Conservation (phyloP, 192 early-diverging fungal genomes). For the Phycomyces nitens region DNA sequence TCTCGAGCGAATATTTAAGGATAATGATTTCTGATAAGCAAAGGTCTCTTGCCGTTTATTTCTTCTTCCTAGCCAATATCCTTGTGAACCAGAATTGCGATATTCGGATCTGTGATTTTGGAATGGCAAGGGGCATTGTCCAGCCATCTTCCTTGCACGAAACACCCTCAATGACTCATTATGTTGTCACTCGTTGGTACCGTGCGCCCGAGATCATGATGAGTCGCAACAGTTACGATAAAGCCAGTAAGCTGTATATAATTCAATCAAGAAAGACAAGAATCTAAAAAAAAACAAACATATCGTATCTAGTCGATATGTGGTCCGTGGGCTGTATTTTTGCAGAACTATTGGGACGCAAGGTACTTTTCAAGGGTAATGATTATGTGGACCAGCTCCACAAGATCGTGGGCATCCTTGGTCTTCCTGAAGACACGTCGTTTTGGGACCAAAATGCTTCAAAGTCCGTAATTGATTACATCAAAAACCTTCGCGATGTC, state of each 20-base stretch:
- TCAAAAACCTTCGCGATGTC: constrained; percentile 41
- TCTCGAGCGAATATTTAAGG: background rate
- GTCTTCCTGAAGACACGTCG: constrained; percentile 70
- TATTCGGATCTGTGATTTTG: constrained; percentile 94
- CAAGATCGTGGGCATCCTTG: constrained; percentile 82
- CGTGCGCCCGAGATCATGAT: constrained; percentile 94
- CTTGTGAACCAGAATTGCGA: constrained; percentile 89
- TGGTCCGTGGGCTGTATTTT: constrained; percentile 96
- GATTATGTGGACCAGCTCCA: constrained; percentile 94
- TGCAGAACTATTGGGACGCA: constrained; percentile 80
- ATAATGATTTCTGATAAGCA: background rate
- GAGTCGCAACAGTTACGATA: constrained; percentile 83
- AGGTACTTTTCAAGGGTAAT: constrained; percentile 82
- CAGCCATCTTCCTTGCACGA: constrained; percentile 59
- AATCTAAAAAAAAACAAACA: background rate
- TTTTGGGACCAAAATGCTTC: constrained; percentile 30
- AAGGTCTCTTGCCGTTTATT: background rate
- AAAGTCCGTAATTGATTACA: constrained; percentile 27
- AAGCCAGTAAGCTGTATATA: constrained; percentile 61
- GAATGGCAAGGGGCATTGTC: constrained; percentile 81
- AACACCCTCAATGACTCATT: constrained; percentile 85
- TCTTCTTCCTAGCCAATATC: constrained; percentile 57
- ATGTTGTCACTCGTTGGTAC: constrained; percentile 95
- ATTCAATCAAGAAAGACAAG: background rate
- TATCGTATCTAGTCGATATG: constrained; percentile 70